Conservation (phyloP, 768 basidiomycete genomes). For the Multifurca ochricompacta region DNA sequence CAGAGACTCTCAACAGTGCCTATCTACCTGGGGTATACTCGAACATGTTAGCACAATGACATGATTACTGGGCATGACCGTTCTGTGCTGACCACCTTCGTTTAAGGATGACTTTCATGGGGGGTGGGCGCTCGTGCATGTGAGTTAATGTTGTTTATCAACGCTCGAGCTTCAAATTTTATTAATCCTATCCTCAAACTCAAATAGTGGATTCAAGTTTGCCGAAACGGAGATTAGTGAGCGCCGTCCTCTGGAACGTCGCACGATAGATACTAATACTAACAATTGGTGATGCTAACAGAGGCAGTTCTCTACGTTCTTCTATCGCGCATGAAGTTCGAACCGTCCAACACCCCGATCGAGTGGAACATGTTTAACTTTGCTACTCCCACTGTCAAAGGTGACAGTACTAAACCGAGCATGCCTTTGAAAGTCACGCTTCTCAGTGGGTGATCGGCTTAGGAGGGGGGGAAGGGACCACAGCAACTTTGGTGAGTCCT, state of each 20-base stretch:
- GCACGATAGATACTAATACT: no score
- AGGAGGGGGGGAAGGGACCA: no score
- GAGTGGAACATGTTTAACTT: no score
- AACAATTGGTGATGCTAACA: no score
- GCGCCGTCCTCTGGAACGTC: no score
- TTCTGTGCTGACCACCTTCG: no score
- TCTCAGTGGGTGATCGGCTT: no score
- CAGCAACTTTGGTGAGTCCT: neutral
- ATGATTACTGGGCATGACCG: neutral
- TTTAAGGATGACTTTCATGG: conserved; percentile 28
- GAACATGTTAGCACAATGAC: conserved; percentile 5
- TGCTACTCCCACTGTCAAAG: conserved; percentile 26
- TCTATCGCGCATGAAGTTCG: no score
- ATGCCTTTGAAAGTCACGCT: conserved; percentile 25
- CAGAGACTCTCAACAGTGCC: conserved; percentile 16
- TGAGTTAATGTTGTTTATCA: conserved; percentile 14
- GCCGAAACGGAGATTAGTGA: no score
- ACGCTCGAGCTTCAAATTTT: neutral
- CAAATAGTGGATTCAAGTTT: conserved; percentile 9
- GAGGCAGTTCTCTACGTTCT: no score
- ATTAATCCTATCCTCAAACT: no score
- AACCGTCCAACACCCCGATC: conserved; percentile 28
- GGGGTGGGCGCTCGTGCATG: conserved; percentile 28
- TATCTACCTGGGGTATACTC: conserved; percentile 21
- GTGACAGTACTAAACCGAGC: conserved; percentile 20